These are phyloP conservation scores for Mimosa pudica DNA, from an alignment of 306 rosid species.

Conservation along the genomic window DNA sequence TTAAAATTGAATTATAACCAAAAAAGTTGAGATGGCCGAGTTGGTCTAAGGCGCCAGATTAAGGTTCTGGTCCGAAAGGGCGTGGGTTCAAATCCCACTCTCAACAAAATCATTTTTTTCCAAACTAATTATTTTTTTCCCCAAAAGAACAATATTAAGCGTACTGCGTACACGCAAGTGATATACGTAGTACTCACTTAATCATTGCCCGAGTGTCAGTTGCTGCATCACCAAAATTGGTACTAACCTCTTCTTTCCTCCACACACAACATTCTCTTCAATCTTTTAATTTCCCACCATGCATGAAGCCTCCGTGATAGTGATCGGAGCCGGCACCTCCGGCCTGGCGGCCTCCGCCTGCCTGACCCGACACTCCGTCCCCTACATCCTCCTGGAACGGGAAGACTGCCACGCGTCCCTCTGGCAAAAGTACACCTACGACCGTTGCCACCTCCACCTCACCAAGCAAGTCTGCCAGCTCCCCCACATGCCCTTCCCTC, in stretches of 20 bases:
- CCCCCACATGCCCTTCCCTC: constrained; percentile 53
- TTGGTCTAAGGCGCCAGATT: constrained; percentile 56
- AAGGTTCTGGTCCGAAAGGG: constrained; percentile 60
- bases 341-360: constrained; percentile 60
- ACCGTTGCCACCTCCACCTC: constrained; percentile 65
- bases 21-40: constrained; percentile 50
- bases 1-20: too few species aligned
- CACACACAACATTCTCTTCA: too few species aligned
- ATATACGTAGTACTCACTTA: too few species aligned
- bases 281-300: too few species aligned
- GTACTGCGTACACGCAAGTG: too few species aligned
- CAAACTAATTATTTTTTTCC: too few species aligned
- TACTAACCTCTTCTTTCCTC: too few species aligned
- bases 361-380: constrained; percentile 43
- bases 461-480: constrained; percentile 51
- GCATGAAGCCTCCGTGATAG: constrained; percentile 43
- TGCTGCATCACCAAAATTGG: too few species aligned
- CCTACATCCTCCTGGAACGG: constrained; percentile 57
- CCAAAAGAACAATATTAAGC: too few species aligned
- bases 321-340: constrained; percentile 67
- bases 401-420: constrained; percentile 64
- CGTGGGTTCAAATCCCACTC: constrained; percentile 61
- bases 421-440: constrained; percentile 67
- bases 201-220: too few species aligned
- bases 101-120: constrained; percentile 8